phyloP scores from a whole-genome alignment of 306 rosid genomes.

The Prosopis cineraria region DNA sequence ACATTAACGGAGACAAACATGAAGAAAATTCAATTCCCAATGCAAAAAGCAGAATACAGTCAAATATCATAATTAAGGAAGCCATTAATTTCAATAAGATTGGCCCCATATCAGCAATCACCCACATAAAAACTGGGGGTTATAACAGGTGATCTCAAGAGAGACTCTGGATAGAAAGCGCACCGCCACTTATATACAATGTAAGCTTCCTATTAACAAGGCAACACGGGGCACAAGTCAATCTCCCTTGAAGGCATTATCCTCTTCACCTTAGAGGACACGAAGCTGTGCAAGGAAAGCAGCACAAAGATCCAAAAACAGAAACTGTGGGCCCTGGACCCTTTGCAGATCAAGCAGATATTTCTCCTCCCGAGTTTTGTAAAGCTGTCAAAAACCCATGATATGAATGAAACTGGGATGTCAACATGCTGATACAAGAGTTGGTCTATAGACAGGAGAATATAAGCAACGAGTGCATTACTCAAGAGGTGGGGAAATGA shows the following conservation, averaged over 20 bases:
- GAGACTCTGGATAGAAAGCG: conserved; percentile 25
- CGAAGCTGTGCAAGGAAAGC: conserved; percentile 90
- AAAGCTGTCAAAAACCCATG: conserved; percentile 60
- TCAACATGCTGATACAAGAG: conserved; percentile 11
- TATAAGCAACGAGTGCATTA: neutral
- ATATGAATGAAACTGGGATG: conserved; percentile 22
- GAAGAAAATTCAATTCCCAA: conserved; percentile 26
- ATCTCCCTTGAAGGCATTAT: conserved; percentile 28
- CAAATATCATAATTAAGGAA: conserved; percentile 29
- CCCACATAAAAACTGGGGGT: conserved; percentile 55
- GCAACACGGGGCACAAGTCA: conserved; percentile 32
- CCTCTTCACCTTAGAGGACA: conserved; percentile 49
- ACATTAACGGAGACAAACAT: conserved; percentile 29
- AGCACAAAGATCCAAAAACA: conserved; percentile 93
- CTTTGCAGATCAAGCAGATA: conserved; percentile 91
- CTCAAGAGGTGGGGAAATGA: neutral
- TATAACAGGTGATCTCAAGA: conserved; percentile 19
- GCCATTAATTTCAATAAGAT: conserved; percentile 31
- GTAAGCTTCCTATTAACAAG: conserved; percentile 48
- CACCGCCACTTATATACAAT: conserved; percentile 41
- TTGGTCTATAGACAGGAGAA: neutral
- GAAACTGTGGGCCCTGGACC: conserved; percentile 90
- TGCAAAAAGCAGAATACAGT: conserved; percentile 25
- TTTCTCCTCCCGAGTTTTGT: conserved; percentile 87
- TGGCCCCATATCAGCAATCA: conserved; percentile 45